Evolutionary conservation across 2,329 filamentous ascomycete genomes (phyloP).

Genomic region (Ambrosiella xylebori): DNA sequence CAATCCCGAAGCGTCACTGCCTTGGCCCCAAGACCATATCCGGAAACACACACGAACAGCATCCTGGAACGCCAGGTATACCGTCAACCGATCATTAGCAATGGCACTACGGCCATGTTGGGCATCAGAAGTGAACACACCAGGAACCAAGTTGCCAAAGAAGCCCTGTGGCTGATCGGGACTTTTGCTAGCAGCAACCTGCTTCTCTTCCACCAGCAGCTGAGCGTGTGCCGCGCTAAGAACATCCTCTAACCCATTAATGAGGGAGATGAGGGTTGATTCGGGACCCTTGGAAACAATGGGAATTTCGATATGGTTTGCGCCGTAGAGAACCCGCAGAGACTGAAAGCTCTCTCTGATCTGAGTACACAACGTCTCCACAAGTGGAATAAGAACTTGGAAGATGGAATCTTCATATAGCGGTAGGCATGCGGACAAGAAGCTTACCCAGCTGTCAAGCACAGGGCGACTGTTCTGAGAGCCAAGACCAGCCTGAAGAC

Average conservation of each 20-base stretch:
- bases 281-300: slow-evolving; percentile 31
- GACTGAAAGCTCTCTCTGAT: slow-evolving; percentile 55
- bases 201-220: slow-evolving; percentile 58
- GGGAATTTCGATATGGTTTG: slow-evolving; percentile 17
- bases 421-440: slow-evolving; percentile 68
- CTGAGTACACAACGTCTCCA: slow-evolving; percentile 73
- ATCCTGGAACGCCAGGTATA: slow-evolving; percentile 92
- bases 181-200: slow-evolving; percentile 50
- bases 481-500: slow-evolving; percentile 64
- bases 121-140: slow-evolving; percentile 67
- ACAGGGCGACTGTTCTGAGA: slow-evolving; percentile 56
- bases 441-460: slow-evolving; percentile 80
- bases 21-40: slow-evolving; percentile 87
- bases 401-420: slow-evolving; percentile 75
- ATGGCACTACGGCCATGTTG: slow-evolving; percentile 63
- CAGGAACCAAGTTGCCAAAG: slow-evolving; percentile 87
- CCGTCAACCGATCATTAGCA: slow-evolving; percentile 86
- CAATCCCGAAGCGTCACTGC: slow-evolving; percentile 37
- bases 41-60: slow-evolving; percentile 79
- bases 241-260: slow-evolving; percentile 87
- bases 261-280: slow-evolving; percentile 60
- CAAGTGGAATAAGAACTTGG: slow-evolving; percentile 74
- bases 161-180: slow-evolving; percentile 74
- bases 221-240: slow-evolving; percentile 75
- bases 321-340: slow-evolving; percentile 45